Base-by-base conservation (phyloP, 2,329 filamentous ascomycete genomes). In the Ophiostoma australiae region DNA sequence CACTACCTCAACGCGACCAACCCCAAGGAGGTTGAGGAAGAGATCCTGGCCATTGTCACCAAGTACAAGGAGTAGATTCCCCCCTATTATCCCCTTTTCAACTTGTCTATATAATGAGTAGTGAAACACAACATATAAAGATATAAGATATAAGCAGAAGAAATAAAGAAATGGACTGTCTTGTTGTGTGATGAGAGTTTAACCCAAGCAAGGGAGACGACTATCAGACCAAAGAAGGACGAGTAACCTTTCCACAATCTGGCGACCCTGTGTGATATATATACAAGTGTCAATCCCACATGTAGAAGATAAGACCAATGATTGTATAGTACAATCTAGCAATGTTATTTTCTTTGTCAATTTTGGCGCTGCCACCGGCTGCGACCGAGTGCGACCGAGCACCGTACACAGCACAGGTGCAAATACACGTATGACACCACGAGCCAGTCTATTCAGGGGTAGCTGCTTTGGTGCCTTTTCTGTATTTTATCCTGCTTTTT, bases 1-100 rank as follows among this genome's bases (percentile, higher is more conserved):
- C 83, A 85, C 74, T 84, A 83, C 72, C 73, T 85, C 66, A 83
- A 78, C 72, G 80, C 80, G 1, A 82, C 82, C 7, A 81, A 79
- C 74, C 81, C 80, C 20, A 79, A 79, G 72, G 81, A 83, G 73
- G 77, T 81, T 0, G 78, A 82, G 70, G 77, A 79, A 58, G 81
- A 82, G 2, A 76, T 86, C 68, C 75, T 85, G 44, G 66, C 41
- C 33, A 69, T 72, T 69, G 67, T 71, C 35, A 37, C 41, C 17
- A 72, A 69, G 68, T 72, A 66, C 63, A 66, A 66, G 63, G 63
- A 66, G 63, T 66, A 66, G 20, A 33, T 48, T 48, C 37, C 44
- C 44, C 44, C 8, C 44, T 48, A 41, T 41, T 48, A 8, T 31
- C 27, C 27, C 44, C 44, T 48, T 48, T 48, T n/a, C 6, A 7